phyloP scores from a whole-genome alignment of 139 green algal species.

The Tetraselmis striata region DNA sequence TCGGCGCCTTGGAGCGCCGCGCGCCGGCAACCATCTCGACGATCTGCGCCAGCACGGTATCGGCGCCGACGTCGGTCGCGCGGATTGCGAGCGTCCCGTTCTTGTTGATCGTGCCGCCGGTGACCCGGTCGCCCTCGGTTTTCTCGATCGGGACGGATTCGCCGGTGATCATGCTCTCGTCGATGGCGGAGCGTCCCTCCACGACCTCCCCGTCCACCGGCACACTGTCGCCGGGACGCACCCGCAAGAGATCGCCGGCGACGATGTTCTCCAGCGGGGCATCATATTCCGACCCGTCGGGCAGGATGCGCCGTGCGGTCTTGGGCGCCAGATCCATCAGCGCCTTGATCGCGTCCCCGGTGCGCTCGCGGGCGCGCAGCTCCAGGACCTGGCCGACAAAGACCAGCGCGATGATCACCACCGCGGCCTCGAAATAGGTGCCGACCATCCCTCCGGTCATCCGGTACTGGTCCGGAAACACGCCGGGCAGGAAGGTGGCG shows the following conservation, averaged over 20 bases:
- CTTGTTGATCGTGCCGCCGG: slow-evolving; percentile 46
- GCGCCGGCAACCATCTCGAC: slow-evolving; percentile 42
- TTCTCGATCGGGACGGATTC: slow-evolving; percentile 54
- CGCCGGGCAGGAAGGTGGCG: too few species aligned
- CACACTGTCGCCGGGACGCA: slow-evolving; percentile 83
- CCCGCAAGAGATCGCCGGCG: slow-evolving; percentile 60
- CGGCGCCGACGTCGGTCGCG: neutral
- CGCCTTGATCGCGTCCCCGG: too few species aligned
- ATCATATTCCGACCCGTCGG: too few species aligned
- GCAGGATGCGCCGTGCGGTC: too few species aligned
- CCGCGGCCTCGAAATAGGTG: too few species aligned
- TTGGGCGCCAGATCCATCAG: too few species aligned
- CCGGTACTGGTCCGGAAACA: too few species aligned
- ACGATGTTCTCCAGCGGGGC: too few species aligned
- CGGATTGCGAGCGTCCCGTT: slow-evolving; percentile 22
- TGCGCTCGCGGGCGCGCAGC: too few species aligned
- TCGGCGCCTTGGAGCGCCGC: slow-evolving; percentile 47
- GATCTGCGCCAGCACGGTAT: slow-evolving; percentile 34
- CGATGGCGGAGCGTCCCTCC: slow-evolving; percentile 47
- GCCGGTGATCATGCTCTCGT: slow-evolving; percentile 86
- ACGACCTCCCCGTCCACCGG: slow-evolving; percentile 83
- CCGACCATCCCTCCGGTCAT: too few species aligned
- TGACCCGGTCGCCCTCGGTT: slow-evolving; percentile 14
- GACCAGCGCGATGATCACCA: too few species aligned
- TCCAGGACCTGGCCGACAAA: too few species aligned